A percentile compares a stretch with the other conserved stretches of the same genome.
phyloP scores from a whole-genome alignment of 805 yeast genomes.

The Saturnispora dispora region DNA sequence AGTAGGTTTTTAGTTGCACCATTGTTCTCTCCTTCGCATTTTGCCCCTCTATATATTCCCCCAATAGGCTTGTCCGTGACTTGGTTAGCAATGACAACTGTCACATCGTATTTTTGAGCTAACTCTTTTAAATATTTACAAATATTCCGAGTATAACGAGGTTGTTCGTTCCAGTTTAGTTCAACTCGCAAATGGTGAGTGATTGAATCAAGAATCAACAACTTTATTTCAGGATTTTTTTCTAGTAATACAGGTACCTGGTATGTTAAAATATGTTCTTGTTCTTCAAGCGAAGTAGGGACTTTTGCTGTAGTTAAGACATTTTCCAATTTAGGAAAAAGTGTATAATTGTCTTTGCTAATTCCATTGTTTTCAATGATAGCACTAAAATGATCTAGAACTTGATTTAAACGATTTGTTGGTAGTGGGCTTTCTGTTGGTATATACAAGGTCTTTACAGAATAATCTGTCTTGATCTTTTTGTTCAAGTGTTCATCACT shows the following conservation, averaged over 20 bases:
- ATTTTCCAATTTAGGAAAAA: conserved; percentile 28
- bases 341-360: conserved; percentile 11
- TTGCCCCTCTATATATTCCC: conserved; percentile 18
- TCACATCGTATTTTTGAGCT: conserved; percentile 40
- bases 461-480: not conserved
- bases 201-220: conserved; percentile 72
- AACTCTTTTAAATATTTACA: conserved; percentile 41
- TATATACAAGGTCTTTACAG: conserved; percentile 50
- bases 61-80: conserved; percentile 52
- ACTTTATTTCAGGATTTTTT: conserved; percentile 33
- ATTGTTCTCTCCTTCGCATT: not conserved
- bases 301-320: conserved; percentile 23
- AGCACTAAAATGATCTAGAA: conserved; percentile 24
- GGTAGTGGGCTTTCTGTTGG: conserved; percentile 72
- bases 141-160: conserved; percentile 33
- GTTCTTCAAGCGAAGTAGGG: conserved; percentile 51
- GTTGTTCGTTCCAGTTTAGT: conserved; percentile 35
- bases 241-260: conserved; percentile 56
- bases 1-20: conserved; percentile 19
- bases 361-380: conserved; percentile 30
- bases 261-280: conserved; percentile 60
- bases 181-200: conserved; percentile 74
- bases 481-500: not conserved
- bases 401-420: conserved; percentile 51
- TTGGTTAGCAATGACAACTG: conserved; percentile 71